Base-by-base conservation (phyloP, 2,329 filamentous ascomycete genomes). In the Sporothrix pseudoabietina region DNA sequence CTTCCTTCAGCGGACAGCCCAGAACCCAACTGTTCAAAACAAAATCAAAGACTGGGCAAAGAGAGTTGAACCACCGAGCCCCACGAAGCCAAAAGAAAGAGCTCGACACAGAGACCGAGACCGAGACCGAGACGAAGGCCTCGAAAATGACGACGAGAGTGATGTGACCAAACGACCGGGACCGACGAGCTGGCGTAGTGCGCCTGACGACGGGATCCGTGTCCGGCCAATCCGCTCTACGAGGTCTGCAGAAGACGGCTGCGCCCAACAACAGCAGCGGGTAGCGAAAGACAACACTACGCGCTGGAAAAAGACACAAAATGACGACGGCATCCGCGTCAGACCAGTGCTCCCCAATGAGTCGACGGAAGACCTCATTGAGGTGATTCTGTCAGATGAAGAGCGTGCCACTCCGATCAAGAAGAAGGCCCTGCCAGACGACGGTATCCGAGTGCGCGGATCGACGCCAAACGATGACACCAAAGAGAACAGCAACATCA, bases 1-100 rank as follows among this genome's bases (percentile, higher is more conserved):
- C 75, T 90, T 90, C 75, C 78, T 89, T 16, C 82, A 85, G 73
- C 83, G 83, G 30, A 86, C 87, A 0, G 83, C 84, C 7, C 82
- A 83, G 47, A 89, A 89, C 76, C 87, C 88, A 3, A 81, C 86
- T 0, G 83, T 89, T 4, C 84, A 87, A 65, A 87, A 82, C 76
- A 91, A 90, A 79, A 87, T 91, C 75, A 85, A 87, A 76, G 86
- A 89, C 66, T 91, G 89, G 89, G 88, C 88, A 0, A 83, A 81
- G 69, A 84, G 84, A 76, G 85, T 90, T 8, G 87, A 89, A 75
- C 77, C 84, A 1, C 83, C 86, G 22, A 78, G 81, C 9, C 78
- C 81, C 1, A 80, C 81, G 61, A 84, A 79, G 71, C 81, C 79
- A 1, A 66, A 75, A 47, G 73, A 49, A 49, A 49, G 44, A 10